phyloP scores from a whole-genome alignment of 176 grass and related monocot species.

The Cocos nucifera region DNA sequence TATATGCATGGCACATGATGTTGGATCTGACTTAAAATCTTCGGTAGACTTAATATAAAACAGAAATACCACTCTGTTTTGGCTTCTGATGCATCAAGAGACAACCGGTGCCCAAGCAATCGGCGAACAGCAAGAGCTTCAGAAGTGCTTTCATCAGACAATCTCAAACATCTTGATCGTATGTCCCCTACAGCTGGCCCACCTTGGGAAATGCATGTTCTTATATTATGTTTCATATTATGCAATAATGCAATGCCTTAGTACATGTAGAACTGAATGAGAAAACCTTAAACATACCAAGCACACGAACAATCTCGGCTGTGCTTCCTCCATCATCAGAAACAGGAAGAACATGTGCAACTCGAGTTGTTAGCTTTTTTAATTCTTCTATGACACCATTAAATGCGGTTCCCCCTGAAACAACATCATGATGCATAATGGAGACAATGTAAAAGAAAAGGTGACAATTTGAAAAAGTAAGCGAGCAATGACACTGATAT shows the following conservation, averaged over 20 bases:
- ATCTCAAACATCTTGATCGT: slow-evolving; percentile 92
- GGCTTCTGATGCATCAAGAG: slow-evolving; percentile 68
- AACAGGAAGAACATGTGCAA: slow-evolving; percentile 79
- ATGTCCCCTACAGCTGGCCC: slow-evolving; percentile 96
- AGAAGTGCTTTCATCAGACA: slow-evolving; percentile 88
- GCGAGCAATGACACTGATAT: neutral
- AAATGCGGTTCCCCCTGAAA: slow-evolving; percentile 78
- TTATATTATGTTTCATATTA: neutral
- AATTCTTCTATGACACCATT: slow-evolving; percentile 90
- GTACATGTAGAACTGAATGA: neutral
- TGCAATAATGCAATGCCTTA: neutral
- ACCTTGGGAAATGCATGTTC: slow-evolving; percentile 31
- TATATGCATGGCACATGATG: neutral
- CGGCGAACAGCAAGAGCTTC: slow-evolving; percentile 81
- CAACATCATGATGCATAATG: slow-evolving; percentile 1
- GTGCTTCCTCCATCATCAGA: slow-evolving; percentile 98
- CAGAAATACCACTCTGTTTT: slow-evolving; percentile 64
- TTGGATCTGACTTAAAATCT: neutral
- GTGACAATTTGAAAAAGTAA: neutral
- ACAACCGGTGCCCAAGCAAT: slow-evolving; percentile 87
- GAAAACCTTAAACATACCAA: slow-evolving; percentile 34
- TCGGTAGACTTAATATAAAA: slow-evolving; percentile 6
- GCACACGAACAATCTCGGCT: slow-evolving; percentile 91
- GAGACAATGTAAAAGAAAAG: neutral
- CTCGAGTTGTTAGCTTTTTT: slow-evolving; percentile 75